These are phyloP conservation scores for Coccomyxa sp. DNA, from an alignment of 139 green algal genomes.

Conservation along the genomic window DNA sequence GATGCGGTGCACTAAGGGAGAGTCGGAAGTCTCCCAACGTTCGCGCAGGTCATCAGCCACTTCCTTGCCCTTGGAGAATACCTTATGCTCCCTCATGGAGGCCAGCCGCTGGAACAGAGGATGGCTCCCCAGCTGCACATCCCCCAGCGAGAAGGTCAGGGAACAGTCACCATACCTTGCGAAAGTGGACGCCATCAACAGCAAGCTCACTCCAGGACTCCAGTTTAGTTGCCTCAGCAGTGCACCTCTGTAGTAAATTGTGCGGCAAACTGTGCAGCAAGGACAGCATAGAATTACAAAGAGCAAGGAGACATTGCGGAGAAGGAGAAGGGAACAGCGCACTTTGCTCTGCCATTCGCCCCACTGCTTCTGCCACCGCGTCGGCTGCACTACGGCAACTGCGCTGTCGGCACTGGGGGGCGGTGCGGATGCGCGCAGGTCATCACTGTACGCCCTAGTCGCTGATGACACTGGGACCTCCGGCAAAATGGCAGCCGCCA, in stretches of 20 bases:
- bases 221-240: neutral
- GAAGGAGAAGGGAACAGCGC: neutral
- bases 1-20: conserved; percentile 85
- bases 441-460: conserved; percentile 22
- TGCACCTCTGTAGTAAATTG: neutral
- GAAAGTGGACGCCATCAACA: neutral
- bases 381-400: conserved; percentile 13
- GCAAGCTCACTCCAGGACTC: neutral
- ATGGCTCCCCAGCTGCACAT: conserved; percentile 38
- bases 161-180: neutral
- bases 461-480: conserved; percentile 22
- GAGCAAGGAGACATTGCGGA: neutral
- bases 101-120: conserved; percentile 35
- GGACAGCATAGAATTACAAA: neutral
- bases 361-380: conserved; percentile 33
- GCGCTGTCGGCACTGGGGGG: conserved; percentile 1
- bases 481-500: conserved; percentile 22
- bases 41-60: conserved; percentile 79
- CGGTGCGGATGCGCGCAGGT: conserved; percentile 3
- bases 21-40: conserved; percentile 90
- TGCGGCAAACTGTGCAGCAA: neutral
- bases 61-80: conserved; percentile 57
- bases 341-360: conserved; percentile 35
- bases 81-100: conserved; percentile 14
- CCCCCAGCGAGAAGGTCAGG: neutral